Conservation (phyloP, 345 rosid genomes). For the Acer campestre region DNA sequence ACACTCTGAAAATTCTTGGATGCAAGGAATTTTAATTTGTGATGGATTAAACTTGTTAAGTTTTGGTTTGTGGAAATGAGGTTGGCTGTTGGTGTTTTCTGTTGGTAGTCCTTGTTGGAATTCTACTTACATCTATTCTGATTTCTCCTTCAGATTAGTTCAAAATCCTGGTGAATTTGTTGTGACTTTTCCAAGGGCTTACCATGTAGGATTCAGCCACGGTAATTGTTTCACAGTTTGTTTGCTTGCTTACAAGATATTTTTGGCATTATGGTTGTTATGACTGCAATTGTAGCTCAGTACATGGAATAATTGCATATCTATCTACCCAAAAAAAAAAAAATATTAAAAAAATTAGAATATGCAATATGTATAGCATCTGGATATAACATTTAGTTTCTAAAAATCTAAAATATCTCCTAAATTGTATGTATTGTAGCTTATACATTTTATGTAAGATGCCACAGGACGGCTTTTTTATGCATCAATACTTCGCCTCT, state of each 20-base stretch:
- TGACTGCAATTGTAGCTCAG: conserved; percentile 14
- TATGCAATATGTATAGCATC: conserved; percentile 2
- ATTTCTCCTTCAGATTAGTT: conserved; percentile 67
- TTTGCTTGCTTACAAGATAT: conserved; percentile 8
- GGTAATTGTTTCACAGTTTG: conserved; percentile 60
- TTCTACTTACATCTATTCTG: conserved; percentile 27
- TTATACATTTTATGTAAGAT: not conserved
- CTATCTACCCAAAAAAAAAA: not conserved
- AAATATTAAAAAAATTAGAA: not conserved
- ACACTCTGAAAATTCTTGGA: conserved; percentile 3
- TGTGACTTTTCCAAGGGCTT: conserved; percentile 99
- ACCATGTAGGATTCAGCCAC: conserved; percentile 99
- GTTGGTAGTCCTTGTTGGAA: conserved; percentile 22
- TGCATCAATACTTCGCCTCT: conserved; percentile 6
- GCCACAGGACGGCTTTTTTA: not conserved
- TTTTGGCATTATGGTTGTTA: conserved; percentile 13
- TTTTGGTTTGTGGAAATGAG: not conserved
- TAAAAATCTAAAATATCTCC: conserved; percentile 4
- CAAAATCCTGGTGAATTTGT: conserved; percentile 99
- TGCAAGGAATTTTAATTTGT: conserved; percentile 1
- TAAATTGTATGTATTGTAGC: not conserved
- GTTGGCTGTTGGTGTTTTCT: conserved; percentile 20
- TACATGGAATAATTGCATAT: not conserved
- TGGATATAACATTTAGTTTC: conserved; percentile 2
- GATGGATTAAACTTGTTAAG: conserved; percentile 10